These are phyloP conservation scores for Phaeomoniella chlamydospora DNA, from an alignment of 2,329 filamentous ascomycete species.

Conservation along the genomic window DNA sequence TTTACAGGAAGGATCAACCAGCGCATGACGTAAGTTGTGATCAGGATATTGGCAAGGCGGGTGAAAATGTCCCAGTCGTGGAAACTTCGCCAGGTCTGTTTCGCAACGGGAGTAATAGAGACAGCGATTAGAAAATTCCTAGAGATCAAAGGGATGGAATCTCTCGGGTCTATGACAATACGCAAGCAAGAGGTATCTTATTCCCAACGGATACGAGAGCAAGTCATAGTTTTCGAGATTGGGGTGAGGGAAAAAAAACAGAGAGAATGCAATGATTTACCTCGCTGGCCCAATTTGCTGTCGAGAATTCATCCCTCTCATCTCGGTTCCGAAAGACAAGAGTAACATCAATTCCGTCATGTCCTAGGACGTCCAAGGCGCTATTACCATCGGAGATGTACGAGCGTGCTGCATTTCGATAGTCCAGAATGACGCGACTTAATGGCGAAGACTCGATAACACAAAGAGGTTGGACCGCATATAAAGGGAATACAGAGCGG, in stretches of 20 bases:
- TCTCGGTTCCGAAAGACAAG: constrained; percentile 2
- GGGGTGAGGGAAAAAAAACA: too few species aligned
- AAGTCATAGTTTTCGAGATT: too few species aligned
- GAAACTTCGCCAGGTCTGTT: constrained; percentile 4
- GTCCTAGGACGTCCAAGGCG: constrained; percentile 1
- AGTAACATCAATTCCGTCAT: constrained; percentile 1
- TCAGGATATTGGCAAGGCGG: constrained; percentile 1
- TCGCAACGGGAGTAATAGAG: too few species aligned
- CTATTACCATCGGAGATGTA: constrained; percentile 1
- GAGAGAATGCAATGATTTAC: constrained; percentile 1
- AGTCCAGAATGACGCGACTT: constrained; percentile 2
- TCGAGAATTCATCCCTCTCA: constrained; percentile 1
- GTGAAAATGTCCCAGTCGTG: constrained; percentile 4
- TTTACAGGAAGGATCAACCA: constrained; percentile 2
- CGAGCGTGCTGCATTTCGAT: constrained; percentile 1
- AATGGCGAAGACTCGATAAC: constrained; percentile 1
- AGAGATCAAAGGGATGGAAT: too few species aligned
- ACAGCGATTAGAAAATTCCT: too few species aligned
- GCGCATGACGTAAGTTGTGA: constrained; percentile 3
- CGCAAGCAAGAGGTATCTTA: too few species aligned
- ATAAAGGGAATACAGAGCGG: background rate
- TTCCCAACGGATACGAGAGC: too few species aligned
- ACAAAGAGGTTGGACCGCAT: constrained; percentile 1
- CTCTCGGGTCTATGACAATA: too few species aligned
- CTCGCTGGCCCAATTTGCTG: constrained; percentile 2